These are phyloP conservation scores for Chlorencoelia australis DNA, from an alignment of 2,329 filamentous ascomycete genomes.

Conservation along the genomic window DNA sequence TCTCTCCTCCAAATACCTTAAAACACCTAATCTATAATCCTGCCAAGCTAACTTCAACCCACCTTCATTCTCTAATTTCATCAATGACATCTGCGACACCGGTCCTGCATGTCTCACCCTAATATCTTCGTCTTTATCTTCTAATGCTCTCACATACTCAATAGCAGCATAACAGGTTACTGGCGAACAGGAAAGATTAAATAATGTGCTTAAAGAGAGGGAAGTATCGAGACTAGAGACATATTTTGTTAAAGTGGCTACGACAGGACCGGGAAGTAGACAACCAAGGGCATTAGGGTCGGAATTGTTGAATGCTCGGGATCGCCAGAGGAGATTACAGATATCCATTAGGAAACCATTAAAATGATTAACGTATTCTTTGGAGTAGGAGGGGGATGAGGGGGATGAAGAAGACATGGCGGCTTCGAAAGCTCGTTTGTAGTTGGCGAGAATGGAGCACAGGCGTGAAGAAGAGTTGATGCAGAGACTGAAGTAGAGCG, in stretches of 20 bases:
- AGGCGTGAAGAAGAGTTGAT: conserved; percentile 56
- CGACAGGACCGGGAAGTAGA: conserved; percentile 33
- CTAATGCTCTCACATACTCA: conserved; percentile 42
- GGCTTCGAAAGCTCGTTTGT: conserved; percentile 65
- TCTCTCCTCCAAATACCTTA: conserved; percentile 54
- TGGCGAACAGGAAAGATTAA: conserved; percentile 50
- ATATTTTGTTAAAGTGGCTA: conserved; percentile 40
- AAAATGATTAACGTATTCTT: conserved; percentile 56
- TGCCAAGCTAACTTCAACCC: conserved; percentile 61
- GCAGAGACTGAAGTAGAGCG: conserved; percentile 56
- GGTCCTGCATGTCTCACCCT: conserved; percentile 52
- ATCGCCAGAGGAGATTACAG: conserved; percentile 75
- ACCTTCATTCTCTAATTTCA: conserved; percentile 50
- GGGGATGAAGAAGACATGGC: conserved; percentile 38
- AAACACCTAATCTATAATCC: conserved; percentile 63
- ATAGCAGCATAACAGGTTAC: conserved; percentile 46
- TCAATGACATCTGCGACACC: conserved; percentile 57
- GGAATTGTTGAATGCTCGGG: conserved; percentile 54
- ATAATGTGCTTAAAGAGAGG: conserved; percentile 38
- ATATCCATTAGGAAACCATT: conserved; percentile 83
- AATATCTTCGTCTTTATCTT: conserved; percentile 42
- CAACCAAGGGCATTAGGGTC: conserved; percentile 53
- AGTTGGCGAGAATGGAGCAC: conserved; percentile 57
- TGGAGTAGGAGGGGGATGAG: conserved; percentile 35
- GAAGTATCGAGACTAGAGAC: conserved; percentile 37